Evolutionary conservation across 345 rosid species (phyloP), one percentile per base, ranked within the genome.

Genomic region (Raphanus sativus): DNA sequence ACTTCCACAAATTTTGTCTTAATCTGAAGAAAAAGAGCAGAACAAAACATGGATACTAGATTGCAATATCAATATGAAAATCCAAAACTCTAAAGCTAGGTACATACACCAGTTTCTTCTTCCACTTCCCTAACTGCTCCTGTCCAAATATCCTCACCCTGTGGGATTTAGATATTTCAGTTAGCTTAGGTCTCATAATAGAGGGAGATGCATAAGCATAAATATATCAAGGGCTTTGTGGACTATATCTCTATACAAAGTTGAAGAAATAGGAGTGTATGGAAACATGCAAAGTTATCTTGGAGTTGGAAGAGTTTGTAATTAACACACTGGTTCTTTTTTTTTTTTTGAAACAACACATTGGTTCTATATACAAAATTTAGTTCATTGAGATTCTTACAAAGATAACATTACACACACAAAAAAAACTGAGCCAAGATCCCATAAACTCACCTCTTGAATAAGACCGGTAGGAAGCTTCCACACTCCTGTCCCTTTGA

Each of bases 1-100:
- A 90, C 70, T 82, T 90, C 86, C 16, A 85, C 76, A 74, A 90
- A 89, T 5, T 86, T 81, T 17, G 91, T 17, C 1, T 83, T 87
- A 48, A 89, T 79, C 90, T 89, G 85, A 61, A 17, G 38, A 7
- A 75, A 67, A 72, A 66, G 8, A 59, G 15, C 5, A 15, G n/a
- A 33, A 8, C 24, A 7, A 29, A 30, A 62, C 25, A n/a, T 21
- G 13, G 12, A 11, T 25, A 9, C 24, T 58, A 60, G 34, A 60
- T 60, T 60, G 11, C 61, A 56, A 4, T n/a, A 50, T 50, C 17
- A 55, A 17, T 55, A 54, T 54, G 8, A 55, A 55, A 55, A 1
- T 21, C 7, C 15, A 12, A 21, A 21, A 56, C 12, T 21, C 4
- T 48, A 16, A 52, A 52, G 24, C 58, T 24, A 3, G 8, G 26